Percentiles rank a stretch among this genome's conserved stretches.
Evolutionary conservation across 202 grass and related monocot species (phyloP).

Genomic region (Schoenoplectus tabernaemontani): DNA sequence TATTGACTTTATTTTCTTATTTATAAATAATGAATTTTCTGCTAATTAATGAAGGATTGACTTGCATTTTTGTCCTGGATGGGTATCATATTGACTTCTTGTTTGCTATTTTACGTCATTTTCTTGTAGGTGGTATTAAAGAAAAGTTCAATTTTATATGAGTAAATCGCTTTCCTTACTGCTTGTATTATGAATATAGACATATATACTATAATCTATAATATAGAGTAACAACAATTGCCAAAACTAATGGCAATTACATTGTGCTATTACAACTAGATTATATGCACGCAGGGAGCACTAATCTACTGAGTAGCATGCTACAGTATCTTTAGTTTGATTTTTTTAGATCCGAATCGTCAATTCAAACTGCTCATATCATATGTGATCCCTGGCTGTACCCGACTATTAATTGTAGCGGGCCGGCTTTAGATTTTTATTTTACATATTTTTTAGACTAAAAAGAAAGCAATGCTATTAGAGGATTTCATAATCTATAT

Average conservation of each 20-base stretch:
- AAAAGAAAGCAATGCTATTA: no score
- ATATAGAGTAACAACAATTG: not conserved
- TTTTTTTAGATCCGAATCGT: no score
- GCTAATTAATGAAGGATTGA: not conserved
- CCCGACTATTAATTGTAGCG: no score
- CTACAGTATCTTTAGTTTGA: not conserved
- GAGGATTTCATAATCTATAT: no score
- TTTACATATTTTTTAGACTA: no score
- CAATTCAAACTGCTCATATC: no score
- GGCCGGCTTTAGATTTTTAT: no score
- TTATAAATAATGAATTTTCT: not conserved
- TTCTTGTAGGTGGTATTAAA: not conserved
- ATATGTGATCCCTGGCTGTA: no score
- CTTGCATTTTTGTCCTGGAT: not conserved
- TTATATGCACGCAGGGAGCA: not conserved
- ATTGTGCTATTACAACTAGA: not conserved
- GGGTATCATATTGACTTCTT: slow-evolving; percentile 15
- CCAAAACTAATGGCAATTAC: not conserved
- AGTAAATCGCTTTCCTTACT: not conserved
- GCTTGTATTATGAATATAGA: not conserved
- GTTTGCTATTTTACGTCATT: not conserved
- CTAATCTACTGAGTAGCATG: not conserved
- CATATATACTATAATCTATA: not conserved
- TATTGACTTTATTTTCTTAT: slow-evolving; percentile 2
- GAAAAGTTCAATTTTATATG: not conserved